A percentile compares a stretch with the other conserved stretches of the same genome.
Evolutionary conservation across 2,329 filamentous ascomycete genomes (phyloP).

Genomic region (Amauroascus verrucosus): DNA sequence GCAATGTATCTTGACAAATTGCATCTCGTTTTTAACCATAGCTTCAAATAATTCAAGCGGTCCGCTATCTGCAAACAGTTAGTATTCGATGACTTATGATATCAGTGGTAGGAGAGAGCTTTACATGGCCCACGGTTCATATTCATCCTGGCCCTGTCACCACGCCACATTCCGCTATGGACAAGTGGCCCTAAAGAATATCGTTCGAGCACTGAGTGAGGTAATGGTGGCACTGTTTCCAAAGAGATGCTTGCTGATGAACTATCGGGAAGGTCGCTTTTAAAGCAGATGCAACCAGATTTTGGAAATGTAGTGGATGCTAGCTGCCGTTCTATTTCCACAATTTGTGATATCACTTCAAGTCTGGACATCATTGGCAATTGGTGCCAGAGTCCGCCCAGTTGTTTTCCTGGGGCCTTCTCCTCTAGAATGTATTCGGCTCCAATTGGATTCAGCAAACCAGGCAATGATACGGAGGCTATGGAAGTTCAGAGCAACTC

Average conservation of each 20-base stretch:
- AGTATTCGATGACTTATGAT: too few species aligned
- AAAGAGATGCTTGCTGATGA: background rate
- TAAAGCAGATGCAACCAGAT: background rate
- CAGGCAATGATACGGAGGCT: background rate
- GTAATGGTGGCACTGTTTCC: background rate
- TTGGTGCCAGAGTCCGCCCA: conserved; percentile 16
- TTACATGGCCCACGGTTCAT: too few species aligned
- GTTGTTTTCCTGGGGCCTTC: conserved; percentile 19
- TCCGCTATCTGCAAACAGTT: too few species aligned
- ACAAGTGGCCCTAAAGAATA: too few species aligned
- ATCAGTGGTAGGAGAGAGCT: too few species aligned
- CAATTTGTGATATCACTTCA: background rate
- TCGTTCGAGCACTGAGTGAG: too few species aligned
- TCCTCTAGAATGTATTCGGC: conserved; percentile 18
- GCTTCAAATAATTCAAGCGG: too few species aligned
- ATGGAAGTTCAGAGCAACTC: too few species aligned
- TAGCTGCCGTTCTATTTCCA: background rate
- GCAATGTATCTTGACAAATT: too few species aligned
- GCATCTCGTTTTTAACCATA: too few species aligned
- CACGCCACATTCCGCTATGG: too few species aligned
- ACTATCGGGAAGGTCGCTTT: background rate
- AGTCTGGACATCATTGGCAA: background rate
- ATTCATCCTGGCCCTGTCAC: too few species aligned
- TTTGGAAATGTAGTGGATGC: background rate
- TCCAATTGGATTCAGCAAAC: conserved; percentile 12